Conservation (phyloP, 2,329 filamentous ascomycete genomes). For the Paecilomyces variotii region DNA sequence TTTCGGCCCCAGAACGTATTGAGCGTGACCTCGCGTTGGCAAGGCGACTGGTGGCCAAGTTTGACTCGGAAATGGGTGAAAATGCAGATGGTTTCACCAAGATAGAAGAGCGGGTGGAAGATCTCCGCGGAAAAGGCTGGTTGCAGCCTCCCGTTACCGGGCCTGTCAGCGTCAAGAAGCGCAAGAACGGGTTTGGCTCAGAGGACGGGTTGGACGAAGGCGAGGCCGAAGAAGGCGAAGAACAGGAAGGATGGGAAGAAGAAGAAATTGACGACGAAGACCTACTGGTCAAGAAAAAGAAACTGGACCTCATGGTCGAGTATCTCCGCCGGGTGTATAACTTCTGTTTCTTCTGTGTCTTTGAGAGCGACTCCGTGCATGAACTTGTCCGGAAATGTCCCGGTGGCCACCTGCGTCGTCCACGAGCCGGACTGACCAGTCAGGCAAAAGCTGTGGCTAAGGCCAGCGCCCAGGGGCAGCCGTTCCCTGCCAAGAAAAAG, state of each 20-base stretch:
- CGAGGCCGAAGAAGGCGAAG: slow-evolving; percentile 72
- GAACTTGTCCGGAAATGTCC: slow-evolving; percentile 94
- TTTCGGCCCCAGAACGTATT: slow-evolving; percentile 87
- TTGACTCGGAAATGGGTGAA: slow-evolving; percentile 74
- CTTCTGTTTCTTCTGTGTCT: slow-evolving; percentile 99
- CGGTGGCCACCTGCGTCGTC: slow-evolving; percentile 90
- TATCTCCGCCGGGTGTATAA: slow-evolving; percentile 95
- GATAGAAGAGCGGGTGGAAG: slow-evolving; percentile 80
- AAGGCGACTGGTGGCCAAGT: slow-evolving; percentile 70
- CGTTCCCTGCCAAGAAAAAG: slow-evolving; percentile 77
- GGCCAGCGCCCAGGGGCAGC: slow-evolving; percentile 72
- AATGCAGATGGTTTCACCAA: slow-evolving; percentile 69
- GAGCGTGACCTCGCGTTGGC: slow-evolving; percentile 83
- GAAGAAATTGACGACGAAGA: slow-evolving; percentile 84
- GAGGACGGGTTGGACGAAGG: slow-evolving; percentile 39
- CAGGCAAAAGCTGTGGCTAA: slow-evolving; percentile 76
- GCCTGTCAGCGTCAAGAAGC: slow-evolving; percentile 43
- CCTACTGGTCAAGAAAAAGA: slow-evolving; percentile 87
- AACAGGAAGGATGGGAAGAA: slow-evolving; percentile 59
- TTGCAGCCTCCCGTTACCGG: slow-evolving; percentile 56
- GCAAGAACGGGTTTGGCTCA: slow-evolving; percentile 42
- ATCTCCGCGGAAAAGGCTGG: slow-evolving; percentile 65
- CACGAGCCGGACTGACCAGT: slow-evolving; percentile 73
- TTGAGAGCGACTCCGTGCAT: slow-evolving; percentile 94
- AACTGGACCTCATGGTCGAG: slow-evolving; percentile 89